phyloP scores from a whole-genome alignment of 768 basidiomycete genomes.

The Termitomyces sp. region DNA sequence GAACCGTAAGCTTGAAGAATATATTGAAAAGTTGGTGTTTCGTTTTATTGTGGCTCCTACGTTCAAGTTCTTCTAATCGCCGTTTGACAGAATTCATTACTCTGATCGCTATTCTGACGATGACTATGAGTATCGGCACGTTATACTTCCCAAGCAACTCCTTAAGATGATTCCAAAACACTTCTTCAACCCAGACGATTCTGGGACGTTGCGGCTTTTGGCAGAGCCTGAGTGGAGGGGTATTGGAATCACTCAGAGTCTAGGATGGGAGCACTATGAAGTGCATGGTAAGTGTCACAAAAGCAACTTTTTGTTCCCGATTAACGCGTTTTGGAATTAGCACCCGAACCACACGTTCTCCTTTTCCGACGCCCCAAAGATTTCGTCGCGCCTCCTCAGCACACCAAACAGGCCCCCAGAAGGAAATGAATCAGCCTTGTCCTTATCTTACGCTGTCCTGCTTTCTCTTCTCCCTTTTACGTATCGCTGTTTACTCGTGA shows the following conservation, averaged over 20 bases:
- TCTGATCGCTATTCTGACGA: slow-evolving; percentile 93
- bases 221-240: slow-evolving; percentile 92
- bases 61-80: slow-evolving; percentile 13
- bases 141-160: slow-evolving; percentile 93
- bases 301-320: background rate
- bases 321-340: slow-evolving; percentile 34
- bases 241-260: slow-evolving; percentile 93
- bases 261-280: slow-evolving; percentile 97
- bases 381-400: slow-evolving; percentile 54
- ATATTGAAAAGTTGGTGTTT: slow-evolving; percentile 65
- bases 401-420: slow-evolving; percentile 32
- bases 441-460: slow-evolving; percentile 1
- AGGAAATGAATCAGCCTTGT: slow-evolving; percentile 36
- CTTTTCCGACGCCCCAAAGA: slow-evolving; percentile 85
- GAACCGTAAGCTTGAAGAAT: slow-evolving; percentile 64
- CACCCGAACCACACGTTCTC: slow-evolving; percentile 91
- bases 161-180: slow-evolving; percentile 91
- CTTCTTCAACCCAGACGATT: slow-evolving; percentile 71
- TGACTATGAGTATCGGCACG: slow-evolving; percentile 92
- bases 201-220: slow-evolving; percentile 79
- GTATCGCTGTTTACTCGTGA: slow-evolving; percentile 8
- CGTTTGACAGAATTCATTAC: slow-evolving; percentile 70
- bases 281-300: slow-evolving; percentile 69
- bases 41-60: slow-evolving; percentile 8
- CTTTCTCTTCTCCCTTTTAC: slow-evolving; percentile 5